phyloP scores from a whole-genome alignment of 805 yeast genomes.

The Candida pseudoglaebosa region DNA sequence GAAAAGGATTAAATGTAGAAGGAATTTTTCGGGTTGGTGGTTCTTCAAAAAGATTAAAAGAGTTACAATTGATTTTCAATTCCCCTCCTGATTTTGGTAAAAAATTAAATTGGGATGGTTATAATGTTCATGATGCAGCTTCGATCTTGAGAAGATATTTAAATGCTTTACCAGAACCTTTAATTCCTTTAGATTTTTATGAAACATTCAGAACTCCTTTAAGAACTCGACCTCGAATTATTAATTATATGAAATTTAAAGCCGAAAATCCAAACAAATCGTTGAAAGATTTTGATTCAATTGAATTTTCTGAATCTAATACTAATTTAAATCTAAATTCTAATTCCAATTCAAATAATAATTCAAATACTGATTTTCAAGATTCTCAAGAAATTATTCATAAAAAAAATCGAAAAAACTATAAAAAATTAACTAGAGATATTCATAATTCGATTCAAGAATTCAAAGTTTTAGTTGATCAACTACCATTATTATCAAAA shows the following conservation, averaged over 20 bases:
- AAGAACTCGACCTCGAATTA: constrained; percentile 55
- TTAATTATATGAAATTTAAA: constrained; percentile 61
- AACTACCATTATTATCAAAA: constrained; percentile 71
- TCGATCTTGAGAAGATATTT: constrained; percentile 81
- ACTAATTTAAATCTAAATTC: constrained; percentile 1
- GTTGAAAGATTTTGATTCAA: constrained; percentile 7
- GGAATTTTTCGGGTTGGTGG: constrained; percentile 96
- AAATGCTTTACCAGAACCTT: constrained; percentile 87
- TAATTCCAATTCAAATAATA: background rate
- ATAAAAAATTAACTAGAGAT: constrained; percentile 59
- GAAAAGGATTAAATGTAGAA: constrained; percentile 71
- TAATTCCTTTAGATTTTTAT: constrained; percentile 75
- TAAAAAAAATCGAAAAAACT: constrained; percentile 43
- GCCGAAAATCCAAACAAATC: constrained; percentile 37
- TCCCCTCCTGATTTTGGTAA: constrained; percentile 88
- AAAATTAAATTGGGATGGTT: constrained; percentile 86
- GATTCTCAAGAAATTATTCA: constrained; percentile 7
- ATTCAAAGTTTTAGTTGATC: constrained; percentile 64
- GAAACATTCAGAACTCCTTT: constrained; percentile 78
- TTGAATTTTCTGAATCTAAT: background rate
- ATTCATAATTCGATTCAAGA: constrained; percentile 65
- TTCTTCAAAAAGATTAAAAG: constrained; percentile 80
- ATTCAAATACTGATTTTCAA: constrained; percentile 2
- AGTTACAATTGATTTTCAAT: constrained; percentile 78
- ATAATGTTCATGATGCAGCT: constrained; percentile 95